Evolutionary conservation across 192 early-diverging fungal genomes (phyloP).

Genomic region (Spizellomyces punctatus): DNA sequence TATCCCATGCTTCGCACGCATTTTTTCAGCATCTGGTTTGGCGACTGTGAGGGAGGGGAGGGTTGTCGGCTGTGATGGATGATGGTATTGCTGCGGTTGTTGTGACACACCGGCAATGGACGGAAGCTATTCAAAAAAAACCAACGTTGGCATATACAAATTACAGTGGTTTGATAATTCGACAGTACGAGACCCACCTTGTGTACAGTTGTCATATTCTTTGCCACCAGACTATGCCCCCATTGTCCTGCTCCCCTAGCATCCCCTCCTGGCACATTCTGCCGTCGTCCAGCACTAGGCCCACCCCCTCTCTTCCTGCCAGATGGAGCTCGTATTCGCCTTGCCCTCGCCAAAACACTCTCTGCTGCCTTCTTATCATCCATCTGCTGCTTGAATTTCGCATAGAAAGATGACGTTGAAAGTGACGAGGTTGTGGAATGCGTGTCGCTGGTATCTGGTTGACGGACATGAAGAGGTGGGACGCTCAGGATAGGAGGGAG

Average conservation of each 20-base stretch:
- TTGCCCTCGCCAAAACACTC: neutral
- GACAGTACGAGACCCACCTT: neutral
- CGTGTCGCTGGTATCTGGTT: neutral
- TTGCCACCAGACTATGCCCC: slow-evolving; percentile 21
- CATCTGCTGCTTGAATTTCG: slow-evolving; percentile 30
- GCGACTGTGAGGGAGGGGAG: too few relatives aligned
- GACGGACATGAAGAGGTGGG: neutral
- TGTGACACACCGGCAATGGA: neutral
- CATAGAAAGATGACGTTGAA: slow-evolving; percentile 22
- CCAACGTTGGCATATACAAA: neutral
- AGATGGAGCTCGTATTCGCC: neutral
- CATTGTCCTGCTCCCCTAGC: neutral
- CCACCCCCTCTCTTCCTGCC: neutral
- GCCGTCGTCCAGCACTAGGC: neutral
- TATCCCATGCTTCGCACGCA: too few relatives aligned
- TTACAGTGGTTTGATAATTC: neutral
- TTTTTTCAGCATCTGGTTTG: too few relatives aligned
- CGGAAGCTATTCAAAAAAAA: neutral
- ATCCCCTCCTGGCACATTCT: neutral
- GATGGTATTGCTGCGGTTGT: too few relatives aligned
- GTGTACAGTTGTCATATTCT: slow-evolving; percentile 12
- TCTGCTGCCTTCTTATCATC: slow-evolving; percentile 8
- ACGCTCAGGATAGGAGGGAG: neutral
- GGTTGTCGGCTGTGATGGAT: too few relatives aligned
- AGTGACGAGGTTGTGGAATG: neutral